Evolutionary conservation across 352 stramenopile species (phyloP).

Genomic region (Pythium vanterpoolii): DNA sequence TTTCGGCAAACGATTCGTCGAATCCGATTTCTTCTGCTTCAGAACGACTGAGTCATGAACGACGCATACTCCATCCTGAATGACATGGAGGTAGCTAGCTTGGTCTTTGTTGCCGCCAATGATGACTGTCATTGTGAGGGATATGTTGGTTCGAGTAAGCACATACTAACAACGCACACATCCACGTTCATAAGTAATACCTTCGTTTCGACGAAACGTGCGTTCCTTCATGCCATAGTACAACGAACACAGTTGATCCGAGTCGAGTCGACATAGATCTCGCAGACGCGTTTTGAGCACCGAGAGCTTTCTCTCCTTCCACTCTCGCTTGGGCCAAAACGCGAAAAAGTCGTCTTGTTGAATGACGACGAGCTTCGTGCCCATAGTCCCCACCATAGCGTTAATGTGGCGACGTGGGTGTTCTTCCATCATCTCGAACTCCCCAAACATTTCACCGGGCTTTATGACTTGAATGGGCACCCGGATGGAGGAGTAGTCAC

Average conservation of each 20-base stretch:
- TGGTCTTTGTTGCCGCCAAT: conserved; percentile 25
- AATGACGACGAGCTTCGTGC: conserved; percentile 35
- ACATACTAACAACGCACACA: neutral
- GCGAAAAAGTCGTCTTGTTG: conserved; percentile 32
- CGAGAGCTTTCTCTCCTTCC: conserved; percentile 30
- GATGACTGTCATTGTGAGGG: conserved; percentile 24
- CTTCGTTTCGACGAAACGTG: conserved; percentile 41
- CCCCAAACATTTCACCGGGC: conserved; percentile 39
- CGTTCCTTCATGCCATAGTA: conserved; percentile 38
- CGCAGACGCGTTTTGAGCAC: conserved; percentile 33
- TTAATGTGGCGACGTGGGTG: conserved; percentile 27
- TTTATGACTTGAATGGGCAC: conserved; percentile 30
- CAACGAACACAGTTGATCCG: conserved; percentile 38
- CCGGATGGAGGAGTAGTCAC: conserved; percentile 15
- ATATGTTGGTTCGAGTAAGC: neutral
- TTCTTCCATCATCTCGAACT: conserved; percentile 38
- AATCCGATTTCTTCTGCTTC: conserved; percentile 22
- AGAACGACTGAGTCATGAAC: conserved; percentile 41
- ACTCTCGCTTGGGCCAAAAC: conserved; percentile 30
- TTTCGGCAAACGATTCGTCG: neutral
- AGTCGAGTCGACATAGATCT: conserved; percentile 31
- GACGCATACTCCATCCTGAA: conserved; percentile 38
- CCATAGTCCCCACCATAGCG: conserved; percentile 20
- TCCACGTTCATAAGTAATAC: conserved; percentile 10
- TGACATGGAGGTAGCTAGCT: conserved; percentile 30